Evolutionary conservation across 768 basidiomycete species (phyloP).

Genomic region (Trametes meyenii): DNA sequence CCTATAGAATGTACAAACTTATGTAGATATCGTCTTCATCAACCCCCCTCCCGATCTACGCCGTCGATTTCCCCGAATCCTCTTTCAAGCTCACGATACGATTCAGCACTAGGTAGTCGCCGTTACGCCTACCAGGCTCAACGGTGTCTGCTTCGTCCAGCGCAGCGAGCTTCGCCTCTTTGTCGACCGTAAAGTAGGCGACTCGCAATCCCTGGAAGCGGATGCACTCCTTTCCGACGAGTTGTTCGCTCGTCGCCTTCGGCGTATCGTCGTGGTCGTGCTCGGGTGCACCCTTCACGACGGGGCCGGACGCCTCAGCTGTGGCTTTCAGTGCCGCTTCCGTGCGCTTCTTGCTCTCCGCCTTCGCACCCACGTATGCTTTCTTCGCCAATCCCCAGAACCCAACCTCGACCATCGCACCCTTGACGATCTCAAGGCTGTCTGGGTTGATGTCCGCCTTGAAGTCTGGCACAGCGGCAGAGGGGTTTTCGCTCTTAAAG

Average conservation of each 20-base stretch:
- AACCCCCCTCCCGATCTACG: not conserved
- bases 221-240: conserved; percentile 89
- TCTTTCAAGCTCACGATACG: conserved; percentile 94
- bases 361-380: conserved; percentile 62
- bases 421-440: conserved; percentile 77
- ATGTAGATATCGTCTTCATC: too few species aligned
- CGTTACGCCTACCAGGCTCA: conserved; percentile 52
- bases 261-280: conserved; percentile 59
- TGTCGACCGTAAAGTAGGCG: conserved; percentile 93
- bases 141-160: conserved; percentile 56
- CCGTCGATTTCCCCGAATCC: conserved; percentile 74
- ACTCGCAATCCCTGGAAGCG: conserved; percentile 96
- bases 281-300: conserved; percentile 32
- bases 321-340: conserved; percentile 59
- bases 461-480: conserved; percentile 69
- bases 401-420: conserved; percentile 85
- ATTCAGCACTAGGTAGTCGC: conserved; percentile 85
- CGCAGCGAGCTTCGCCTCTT: conserved; percentile 71
- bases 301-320: conserved; percentile 32
- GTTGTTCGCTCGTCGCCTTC: conserved; percentile 72
- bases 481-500: conserved; percentile 93
- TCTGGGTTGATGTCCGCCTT: conserved; percentile 80
- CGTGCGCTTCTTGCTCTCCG: conserved; percentile 64
- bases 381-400: conserved; percentile 84
- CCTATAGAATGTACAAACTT: too few species aligned